Conservation (phyloP, 2,329 filamentous ascomycete species). For the Claviceps sp. region DNA sequence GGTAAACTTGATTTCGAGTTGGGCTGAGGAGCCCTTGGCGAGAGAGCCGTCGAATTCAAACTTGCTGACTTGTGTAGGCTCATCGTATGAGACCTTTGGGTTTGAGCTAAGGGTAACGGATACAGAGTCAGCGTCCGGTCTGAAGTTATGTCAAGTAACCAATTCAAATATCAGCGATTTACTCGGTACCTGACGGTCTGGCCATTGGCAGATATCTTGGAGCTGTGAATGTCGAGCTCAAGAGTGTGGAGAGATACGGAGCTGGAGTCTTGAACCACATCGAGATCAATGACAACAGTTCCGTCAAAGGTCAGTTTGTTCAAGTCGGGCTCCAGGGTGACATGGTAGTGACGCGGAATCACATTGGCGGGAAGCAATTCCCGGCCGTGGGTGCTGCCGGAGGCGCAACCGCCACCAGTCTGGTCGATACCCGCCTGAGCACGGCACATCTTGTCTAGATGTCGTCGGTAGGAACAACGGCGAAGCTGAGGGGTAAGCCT, state of each 20-base stretch:
- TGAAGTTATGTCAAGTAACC: neutral
- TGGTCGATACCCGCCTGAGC: constrained; percentile 21
- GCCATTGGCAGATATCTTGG: constrained; percentile 31
- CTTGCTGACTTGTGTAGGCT: constrained; percentile 68
- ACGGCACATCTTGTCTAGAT: constrained; percentile 50
- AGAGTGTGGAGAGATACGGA: constrained; percentile 80
- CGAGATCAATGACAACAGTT: constrained; percentile 67
- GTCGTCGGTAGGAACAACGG: constrained; percentile 62
- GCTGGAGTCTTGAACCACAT: constrained; percentile 71
- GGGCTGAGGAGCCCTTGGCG: constrained; percentile 61
- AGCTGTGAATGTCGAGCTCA: constrained; percentile 71
- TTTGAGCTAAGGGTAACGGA: constrained; percentile 7
- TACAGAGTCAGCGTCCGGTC: neutral
- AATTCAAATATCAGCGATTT: neutral
- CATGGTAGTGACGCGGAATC: constrained; percentile 79
- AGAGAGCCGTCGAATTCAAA: constrained; percentile 65
- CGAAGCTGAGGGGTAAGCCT: constrained; percentile 21
- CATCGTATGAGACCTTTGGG: constrained; percentile 54
- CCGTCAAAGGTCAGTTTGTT: constrained; percentile 79
- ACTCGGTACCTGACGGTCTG: constrained; percentile 29
- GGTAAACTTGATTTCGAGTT: constrained; percentile 47
- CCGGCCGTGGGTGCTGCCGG: constrained; percentile 28
- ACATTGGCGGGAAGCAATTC: constrained; percentile 87
- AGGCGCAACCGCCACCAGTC: constrained; percentile 18
- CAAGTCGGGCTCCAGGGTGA: constrained; percentile 85